phyloP scores from a whole-genome alignment of 495 filamentous ascomycete genomes.

The Baudoinia panamericana region DNA sequence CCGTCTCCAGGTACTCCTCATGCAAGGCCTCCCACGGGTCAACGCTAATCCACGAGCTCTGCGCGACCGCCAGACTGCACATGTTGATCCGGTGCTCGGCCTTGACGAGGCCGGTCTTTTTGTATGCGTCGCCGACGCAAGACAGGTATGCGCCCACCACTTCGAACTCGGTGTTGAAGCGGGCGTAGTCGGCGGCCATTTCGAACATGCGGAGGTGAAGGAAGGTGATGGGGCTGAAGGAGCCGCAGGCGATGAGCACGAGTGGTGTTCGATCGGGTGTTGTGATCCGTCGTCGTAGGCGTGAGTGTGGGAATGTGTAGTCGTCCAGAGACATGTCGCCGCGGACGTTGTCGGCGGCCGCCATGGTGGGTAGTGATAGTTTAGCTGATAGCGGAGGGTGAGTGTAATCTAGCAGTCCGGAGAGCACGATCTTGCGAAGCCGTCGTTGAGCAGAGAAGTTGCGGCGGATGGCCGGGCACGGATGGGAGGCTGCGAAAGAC shows the following conservation, averaged over 20 bases:
- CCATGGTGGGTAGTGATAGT: slow-evolving; percentile 7
- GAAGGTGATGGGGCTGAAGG: slow-evolving; percentile 76
- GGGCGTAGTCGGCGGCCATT: slow-evolving; percentile 70
- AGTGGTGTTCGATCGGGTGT: slow-evolving; percentile 33
- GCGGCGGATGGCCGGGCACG: neutral
- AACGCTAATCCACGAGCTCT: slow-evolving; percentile 32
- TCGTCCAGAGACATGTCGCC: slow-evolving; percentile 30
- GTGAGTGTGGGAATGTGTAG: slow-evolving; percentile 61
- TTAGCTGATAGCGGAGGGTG: neutral
- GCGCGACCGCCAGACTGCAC: slow-evolving; percentile 65
- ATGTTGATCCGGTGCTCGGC: slow-evolving; percentile 53
- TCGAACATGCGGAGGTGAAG: slow-evolving; percentile 92
- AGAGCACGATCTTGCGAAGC: neutral
- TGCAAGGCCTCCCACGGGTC: slow-evolving; percentile 68
- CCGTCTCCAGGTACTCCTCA: slow-evolving; percentile 75
- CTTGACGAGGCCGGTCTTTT: slow-evolving; percentile 73
- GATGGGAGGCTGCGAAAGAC: too few species aligned
- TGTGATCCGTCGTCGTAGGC: slow-evolving; percentile 54
- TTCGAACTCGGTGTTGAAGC: slow-evolving; percentile 73
- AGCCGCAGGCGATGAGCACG: slow-evolving; percentile 79
- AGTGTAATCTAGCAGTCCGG: slow-evolving; percentile 1
- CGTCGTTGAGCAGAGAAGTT: neutral
- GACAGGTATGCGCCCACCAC: slow-evolving; percentile 73
- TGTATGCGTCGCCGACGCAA: slow-evolving; percentile 75
- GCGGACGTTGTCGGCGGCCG: slow-evolving; percentile 7